Conservation (phyloP, 1,139 yeast genomes). For the Saccharomycopsis crataegensis region DNA sequence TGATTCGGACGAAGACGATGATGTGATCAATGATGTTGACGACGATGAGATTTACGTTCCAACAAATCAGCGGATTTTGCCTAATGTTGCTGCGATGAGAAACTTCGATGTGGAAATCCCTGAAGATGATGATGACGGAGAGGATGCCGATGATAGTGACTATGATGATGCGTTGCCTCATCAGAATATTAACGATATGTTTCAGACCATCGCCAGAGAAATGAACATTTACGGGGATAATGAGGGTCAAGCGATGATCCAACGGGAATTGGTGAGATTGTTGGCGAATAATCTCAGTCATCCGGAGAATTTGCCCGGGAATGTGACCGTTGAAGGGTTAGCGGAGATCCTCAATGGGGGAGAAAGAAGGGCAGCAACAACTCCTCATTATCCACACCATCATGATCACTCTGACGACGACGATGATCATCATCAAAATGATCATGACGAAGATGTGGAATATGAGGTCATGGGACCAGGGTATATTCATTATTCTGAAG, state of each 20-base stretch:
- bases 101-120: background rate
- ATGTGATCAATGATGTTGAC: background rate
- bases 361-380: no score
- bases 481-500: background rate
- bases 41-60: background rate
- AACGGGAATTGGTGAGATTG: no score
- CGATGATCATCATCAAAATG: slow-evolving; percentile 16
- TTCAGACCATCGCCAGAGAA: background rate
- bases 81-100: no score
- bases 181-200: background rate
- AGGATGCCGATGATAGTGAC: slow-evolving; percentile 22
- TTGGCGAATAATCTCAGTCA: no score
- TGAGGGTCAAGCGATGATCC: no score
- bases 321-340: no score
- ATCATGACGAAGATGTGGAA: slow-evolving; percentile 10
- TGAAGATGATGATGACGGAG: slow-evolving; percentile 26
- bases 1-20: no score
- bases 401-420: background rate
- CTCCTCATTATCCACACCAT: background rate
- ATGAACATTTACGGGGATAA: no score
- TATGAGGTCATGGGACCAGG: background rate
- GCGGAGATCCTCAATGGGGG: no score
- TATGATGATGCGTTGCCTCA: background rate
- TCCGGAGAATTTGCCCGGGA: no score
- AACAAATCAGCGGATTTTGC: no score